Evolutionary conservation across 129 eudicot species (phyloP).

Genomic region (Ambrosia trifida): DNA sequence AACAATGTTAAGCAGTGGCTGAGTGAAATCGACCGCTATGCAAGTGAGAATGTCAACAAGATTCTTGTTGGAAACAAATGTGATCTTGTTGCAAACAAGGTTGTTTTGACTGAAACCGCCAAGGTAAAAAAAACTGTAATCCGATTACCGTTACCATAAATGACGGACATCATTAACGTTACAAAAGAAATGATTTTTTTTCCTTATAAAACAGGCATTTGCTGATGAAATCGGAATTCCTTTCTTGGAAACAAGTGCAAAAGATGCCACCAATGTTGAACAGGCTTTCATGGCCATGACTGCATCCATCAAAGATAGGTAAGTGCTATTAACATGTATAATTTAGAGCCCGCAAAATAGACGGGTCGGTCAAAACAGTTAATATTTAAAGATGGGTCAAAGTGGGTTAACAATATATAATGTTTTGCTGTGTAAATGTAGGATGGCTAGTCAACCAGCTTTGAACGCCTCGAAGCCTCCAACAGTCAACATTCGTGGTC

Average conservation of each 20-base stretch:
- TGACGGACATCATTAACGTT: neutral
- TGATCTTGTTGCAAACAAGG: slow-evolving; percentile 71
- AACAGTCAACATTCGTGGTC: slow-evolving; percentile 78
- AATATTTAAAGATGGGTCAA: neutral
- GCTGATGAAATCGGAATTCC: slow-evolving; percentile 99
- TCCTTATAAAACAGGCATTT: slow-evolving; percentile 56
- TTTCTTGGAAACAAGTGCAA: slow-evolving; percentile 97
- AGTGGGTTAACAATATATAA: neutral
- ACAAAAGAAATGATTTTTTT: neutral
- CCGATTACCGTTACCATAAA: neutral
- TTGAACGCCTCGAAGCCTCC: slow-evolving; percentile 66
- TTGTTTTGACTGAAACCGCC: slow-evolving; percentile 72
- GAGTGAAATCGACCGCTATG: slow-evolving; percentile 93
- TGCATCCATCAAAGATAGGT: slow-evolving; percentile 83
- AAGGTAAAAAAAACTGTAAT: slow-evolving; percentile 43
- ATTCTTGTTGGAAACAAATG: slow-evolving; percentile 92
- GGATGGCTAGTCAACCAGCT: slow-evolving; percentile 90
- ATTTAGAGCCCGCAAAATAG: neutral
- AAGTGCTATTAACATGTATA: slow-evolving; percentile 2
- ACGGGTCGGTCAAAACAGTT: too few relatives aligned
- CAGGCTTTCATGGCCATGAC: slow-evolving; percentile 99
- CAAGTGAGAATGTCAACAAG: slow-evolving; percentile 94
- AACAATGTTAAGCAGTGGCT: slow-evolving; percentile 98
- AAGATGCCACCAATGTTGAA: slow-evolving; percentile 89
- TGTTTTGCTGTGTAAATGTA: slow-evolving; percentile 19